A percentile compares a stretch with the other conserved stretches of the same genome.
Conservation (phyloP, 257 asterid genomes). For the Nicotiana benthamiana region DNA sequence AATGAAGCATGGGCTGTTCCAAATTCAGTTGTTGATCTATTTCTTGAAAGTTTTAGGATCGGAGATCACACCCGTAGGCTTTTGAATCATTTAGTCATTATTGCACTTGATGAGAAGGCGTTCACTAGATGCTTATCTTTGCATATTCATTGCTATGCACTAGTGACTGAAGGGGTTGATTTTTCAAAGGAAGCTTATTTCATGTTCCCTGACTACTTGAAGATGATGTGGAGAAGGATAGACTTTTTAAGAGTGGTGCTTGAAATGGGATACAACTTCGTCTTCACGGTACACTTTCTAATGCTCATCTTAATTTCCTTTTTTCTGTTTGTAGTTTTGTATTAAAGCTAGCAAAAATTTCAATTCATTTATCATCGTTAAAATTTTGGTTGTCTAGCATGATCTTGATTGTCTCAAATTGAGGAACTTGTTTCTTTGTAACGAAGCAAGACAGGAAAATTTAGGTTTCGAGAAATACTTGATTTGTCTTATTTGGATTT, state of each 20-base stretch:
- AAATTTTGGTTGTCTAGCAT: neutral
- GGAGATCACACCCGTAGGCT: constrained; percentile 35
- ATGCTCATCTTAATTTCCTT: neutral
- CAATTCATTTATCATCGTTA: neutral
- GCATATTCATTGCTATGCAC: constrained; percentile 32
- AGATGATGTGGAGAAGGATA: constrained; percentile 53
- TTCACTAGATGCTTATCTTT: constrained; percentile 21
- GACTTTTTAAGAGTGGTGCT: constrained; percentile 35
- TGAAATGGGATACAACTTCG: constrained; percentile 40
- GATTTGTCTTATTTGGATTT: neutral
- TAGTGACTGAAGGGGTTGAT: constrained; percentile 24
- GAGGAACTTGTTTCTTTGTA: constrained; percentile 1
- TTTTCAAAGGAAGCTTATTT: constrained; percentile 39
- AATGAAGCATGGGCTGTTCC: constrained; percentile 48
- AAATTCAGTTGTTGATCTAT: constrained; percentile 37
- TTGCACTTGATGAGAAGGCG: constrained; percentile 43
- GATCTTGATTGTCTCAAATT: constrained; percentile 19
- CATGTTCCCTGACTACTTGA: constrained; percentile 32
- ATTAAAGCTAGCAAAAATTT: constrained; percentile 3
- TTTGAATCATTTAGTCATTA: constrained; percentile 42
- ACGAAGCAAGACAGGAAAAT: neutral
- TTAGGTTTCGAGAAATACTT: neutral
- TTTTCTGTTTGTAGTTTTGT: neutral
- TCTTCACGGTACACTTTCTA: constrained; percentile 35
- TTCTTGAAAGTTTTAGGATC: constrained; percentile 43